Evolutionary conservation across 305 asterid genomes (phyloP).

Genomic region (Ruellia speciosa): DNA sequence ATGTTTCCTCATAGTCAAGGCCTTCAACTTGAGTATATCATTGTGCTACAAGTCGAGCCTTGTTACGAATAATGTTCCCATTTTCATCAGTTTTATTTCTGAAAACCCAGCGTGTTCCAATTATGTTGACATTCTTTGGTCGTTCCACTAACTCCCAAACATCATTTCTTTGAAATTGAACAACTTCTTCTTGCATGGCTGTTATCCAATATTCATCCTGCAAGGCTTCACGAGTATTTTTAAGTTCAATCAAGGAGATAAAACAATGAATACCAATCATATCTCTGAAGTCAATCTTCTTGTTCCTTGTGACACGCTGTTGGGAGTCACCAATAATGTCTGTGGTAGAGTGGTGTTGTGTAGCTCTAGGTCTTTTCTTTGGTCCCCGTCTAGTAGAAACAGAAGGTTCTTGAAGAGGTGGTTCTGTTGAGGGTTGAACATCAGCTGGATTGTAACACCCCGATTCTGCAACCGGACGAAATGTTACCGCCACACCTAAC

Average conservation of each 20-base stretch:
- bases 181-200: background rate
- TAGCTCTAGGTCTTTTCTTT: background rate
- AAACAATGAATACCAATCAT: background rate
- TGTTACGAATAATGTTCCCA: background rate
- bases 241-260: background rate
- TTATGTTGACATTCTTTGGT: background rate
- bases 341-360: background rate
- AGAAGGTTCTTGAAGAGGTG: no score
- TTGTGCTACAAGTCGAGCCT: background rate
- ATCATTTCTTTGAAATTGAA: background rate
- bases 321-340: background rate
- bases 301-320: background rate
- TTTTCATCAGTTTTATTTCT: background rate
- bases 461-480: no score
- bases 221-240: background rate
- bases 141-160: background rate
- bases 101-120: background rate
- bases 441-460: no score
- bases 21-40: background rate
- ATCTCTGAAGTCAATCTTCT: background rate
- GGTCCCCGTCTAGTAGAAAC: no score
- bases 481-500: no score
- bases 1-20: background rate
- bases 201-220: slow-evolving; percentile 1
- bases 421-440: no score